Conservation (phyloP, 2,329 filamentous ascomycete species). For the Hypoxylon sp. region DNA sequence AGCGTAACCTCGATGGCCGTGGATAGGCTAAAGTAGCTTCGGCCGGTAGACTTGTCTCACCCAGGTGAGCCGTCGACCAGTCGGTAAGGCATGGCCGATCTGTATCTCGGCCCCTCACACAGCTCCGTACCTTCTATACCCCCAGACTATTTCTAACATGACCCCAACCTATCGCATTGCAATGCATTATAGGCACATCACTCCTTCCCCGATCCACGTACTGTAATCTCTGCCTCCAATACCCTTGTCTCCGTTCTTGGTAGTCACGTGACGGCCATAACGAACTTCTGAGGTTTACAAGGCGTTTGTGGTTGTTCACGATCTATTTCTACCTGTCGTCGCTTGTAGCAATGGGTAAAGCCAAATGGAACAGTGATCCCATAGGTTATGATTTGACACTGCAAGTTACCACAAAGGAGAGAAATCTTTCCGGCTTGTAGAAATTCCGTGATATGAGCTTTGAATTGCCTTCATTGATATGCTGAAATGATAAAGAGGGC, state of each 20-base stretch:
- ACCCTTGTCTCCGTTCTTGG: background rate
- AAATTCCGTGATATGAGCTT: background rate
- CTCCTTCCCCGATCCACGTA: background rate
- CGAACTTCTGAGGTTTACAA: background rate
- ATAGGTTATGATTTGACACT: background rate
- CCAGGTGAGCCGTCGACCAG: conserved; percentile 3
- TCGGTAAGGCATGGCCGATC: background rate
- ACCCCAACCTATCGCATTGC: background rate
- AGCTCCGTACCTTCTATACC: background rate
- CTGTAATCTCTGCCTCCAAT: too few relatives aligned
- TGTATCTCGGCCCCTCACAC: background rate
- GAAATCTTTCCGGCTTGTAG: too few relatives aligned
- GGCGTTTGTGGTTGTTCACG: too few relatives aligned
- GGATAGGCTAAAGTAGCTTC: conserved; percentile 15
- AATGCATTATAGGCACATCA: background rate
- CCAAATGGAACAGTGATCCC: background rate
- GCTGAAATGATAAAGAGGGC: background rate
- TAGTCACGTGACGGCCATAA: background rate
- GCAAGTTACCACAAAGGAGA: background rate
- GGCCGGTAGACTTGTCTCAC: conserved; percentile 13
- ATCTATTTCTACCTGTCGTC: background rate
- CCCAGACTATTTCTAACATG: background rate
- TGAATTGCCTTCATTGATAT: background rate
- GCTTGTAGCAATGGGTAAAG: background rate
- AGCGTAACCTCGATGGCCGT: conserved; percentile 18